phyloP scores from a whole-genome alignment of 2,329 filamentous ascomycete genomes.

The Alternaria gaisen region DNA sequence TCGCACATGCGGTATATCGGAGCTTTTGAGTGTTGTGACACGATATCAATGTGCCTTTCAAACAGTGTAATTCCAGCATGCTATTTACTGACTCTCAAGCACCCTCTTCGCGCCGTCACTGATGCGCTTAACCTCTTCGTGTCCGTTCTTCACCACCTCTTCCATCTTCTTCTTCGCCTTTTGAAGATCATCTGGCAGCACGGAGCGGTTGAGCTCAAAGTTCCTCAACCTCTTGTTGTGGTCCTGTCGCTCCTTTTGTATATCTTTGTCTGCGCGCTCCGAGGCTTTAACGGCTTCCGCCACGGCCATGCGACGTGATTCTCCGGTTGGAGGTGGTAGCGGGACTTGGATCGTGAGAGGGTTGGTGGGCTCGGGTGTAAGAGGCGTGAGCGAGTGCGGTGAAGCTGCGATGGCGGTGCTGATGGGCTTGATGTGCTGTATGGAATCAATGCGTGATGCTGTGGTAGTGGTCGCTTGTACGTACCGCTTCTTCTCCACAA shows the following conservation, averaged over 20 bases:
- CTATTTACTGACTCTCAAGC: conserved; percentile 47
- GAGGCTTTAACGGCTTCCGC: conserved; percentile 53
- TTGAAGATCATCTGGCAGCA: conserved; percentile 59
- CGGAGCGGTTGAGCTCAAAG: conserved; percentile 53
- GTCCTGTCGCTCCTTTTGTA: conserved; percentile 56
- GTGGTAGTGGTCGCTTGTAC: conserved; percentile 29
- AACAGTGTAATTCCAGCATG: not conserved
- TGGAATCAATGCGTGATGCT: conserved; percentile 1
- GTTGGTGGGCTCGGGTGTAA: conserved; percentile 59
- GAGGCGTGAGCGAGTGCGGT: conserved; percentile 60
- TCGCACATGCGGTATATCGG: not conserved
- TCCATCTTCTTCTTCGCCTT: conserved; percentile 61
- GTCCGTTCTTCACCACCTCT: conserved; percentile 60
- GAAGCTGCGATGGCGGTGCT: conserved; percentile 62
- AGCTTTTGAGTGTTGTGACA: not conserved
- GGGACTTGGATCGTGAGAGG: conserved; percentile 63
- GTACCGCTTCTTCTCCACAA: conserved; percentile 70
- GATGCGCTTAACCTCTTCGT: conserved; percentile 59
- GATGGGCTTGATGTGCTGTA: conserved; percentile 64
- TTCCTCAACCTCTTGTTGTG: conserved; percentile 61
- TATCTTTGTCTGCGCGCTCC: conserved; percentile 53
- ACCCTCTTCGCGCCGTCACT: conserved; percentile 59
- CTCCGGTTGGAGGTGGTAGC: conserved; percentile 66
- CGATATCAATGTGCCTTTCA: not conserved
- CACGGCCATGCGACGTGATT: conserved; percentile 57